A percentile compares a stretch with the other conserved stretches of the same genome.
Evolutionary conservation across 495 filamentous ascomycete species (phyloP).

Genomic region (Podospora anserina): DNA sequence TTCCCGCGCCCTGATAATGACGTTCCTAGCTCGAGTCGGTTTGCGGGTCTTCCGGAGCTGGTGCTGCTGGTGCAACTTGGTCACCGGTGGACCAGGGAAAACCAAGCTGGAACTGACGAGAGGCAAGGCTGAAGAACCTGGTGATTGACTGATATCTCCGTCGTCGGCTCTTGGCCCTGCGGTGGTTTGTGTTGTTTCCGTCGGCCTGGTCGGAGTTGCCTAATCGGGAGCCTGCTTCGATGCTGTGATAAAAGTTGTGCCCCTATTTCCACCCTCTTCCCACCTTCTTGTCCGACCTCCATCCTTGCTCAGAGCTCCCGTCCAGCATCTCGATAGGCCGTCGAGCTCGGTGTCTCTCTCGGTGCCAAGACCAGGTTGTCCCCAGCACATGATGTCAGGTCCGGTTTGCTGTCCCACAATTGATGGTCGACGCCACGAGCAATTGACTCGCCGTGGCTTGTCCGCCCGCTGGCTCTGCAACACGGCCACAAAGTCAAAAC

Average conservation of each 20-base stretch:
- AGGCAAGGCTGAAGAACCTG: neutral
- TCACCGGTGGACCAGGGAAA: conserved; percentile 8
- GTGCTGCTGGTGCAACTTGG: conserved; percentile 7
- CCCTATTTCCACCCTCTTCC: neutral
- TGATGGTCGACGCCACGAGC: neutral
- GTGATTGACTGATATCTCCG: neutral
- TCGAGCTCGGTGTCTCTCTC: neutral
- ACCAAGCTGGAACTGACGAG: neutral
- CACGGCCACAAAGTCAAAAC: conserved; percentile 4
- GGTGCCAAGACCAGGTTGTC: conserved; percentile 3
- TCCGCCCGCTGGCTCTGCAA: neutral
- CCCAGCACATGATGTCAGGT: conserved; percentile 4
- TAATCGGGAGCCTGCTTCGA: neutral
- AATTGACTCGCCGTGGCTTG: conserved; percentile 4
- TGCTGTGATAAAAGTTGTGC: neutral
- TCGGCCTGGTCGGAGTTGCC: neutral
- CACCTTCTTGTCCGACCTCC: neutral
- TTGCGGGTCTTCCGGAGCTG: conserved; percentile 18
- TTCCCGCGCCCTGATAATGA: conserved; percentile 9
- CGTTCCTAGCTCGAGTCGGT: conserved; percentile 19
- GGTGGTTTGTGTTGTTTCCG: neutral
- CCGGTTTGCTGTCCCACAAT: neutral
- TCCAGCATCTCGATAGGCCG: neutral
- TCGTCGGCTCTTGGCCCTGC: neutral
- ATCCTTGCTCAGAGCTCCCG: neutral